Base-by-base conservation (phyloP, 2,329 filamentous ascomycete species). In the Xylaria sp. region DNA sequence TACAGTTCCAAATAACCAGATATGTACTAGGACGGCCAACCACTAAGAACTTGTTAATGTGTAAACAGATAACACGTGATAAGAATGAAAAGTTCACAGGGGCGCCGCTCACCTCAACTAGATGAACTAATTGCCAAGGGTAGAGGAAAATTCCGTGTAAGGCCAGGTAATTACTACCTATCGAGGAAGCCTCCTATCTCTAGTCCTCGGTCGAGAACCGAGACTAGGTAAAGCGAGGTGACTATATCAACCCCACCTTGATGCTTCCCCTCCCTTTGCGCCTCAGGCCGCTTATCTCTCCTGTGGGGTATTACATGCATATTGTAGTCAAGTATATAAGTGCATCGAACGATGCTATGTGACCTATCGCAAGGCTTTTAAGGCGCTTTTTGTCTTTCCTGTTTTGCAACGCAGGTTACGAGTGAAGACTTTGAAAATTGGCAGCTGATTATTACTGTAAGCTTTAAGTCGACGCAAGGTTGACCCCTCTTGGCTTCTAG, bases 261-360 rank as follows among this genome's bases (percentile, higher is more conserved):
- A 23, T 23, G 42, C 33, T 65, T 65, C 53, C 60, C 68, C 66
- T 62, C 66, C 31, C 53, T 54, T 28, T 54, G 23, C n/a, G 23
- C 17, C 20, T 48, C 7, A 31, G 20, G 48, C 20, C 20, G 62
- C 68, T 70, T 70, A 70, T 70, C 68, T 68, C 31, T 38, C 54
- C 38, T 61, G 68, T 68, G 68, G 68, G 66, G 68, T 70, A 62
- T 53, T 40, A 51, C 65, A 44, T 66, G 42, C 67, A 54, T 46
- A 59, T 38, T 61, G 49, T 60, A 61, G 49, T 42, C 23, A 57
- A 62, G 28, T 28, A 28, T 65, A 65, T 68, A 56, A 59, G 49
- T 28, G 15, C n/a, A 59, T 59, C 42, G 38, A 40, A 67, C 49
- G 53, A 31, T 38, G 49, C 26, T 40, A 6, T 62, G 60, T 53